Evolutionary conservation across 805 yeast species (phyloP).

Genomic region (Kregervanrija pseudodelftensis): DNA sequence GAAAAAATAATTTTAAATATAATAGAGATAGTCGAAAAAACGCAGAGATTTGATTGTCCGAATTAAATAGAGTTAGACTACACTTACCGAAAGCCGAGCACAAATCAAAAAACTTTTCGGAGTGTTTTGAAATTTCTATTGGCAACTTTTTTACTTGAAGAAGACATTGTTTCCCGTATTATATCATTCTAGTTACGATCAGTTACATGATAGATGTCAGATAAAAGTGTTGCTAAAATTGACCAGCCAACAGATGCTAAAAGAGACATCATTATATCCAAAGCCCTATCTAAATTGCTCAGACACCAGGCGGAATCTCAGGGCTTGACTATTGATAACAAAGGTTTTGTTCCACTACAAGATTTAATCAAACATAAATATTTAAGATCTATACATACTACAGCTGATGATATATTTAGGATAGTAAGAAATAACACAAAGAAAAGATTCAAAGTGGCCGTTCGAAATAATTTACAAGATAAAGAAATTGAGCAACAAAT

Average conservation of each 20-base stretch:
- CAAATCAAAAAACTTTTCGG: too few relatives aligned
- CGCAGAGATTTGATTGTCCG: too few relatives aligned
- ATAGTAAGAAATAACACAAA: constrained; percentile 65
- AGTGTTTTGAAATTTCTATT: too few relatives aligned
- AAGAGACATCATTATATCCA: constrained; percentile 43
- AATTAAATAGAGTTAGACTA: too few relatives aligned
- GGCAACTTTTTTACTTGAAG: neutral
- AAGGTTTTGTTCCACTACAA: constrained; percentile 58
- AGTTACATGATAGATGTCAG: too few relatives aligned
- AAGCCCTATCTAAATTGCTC: constrained; percentile 64
- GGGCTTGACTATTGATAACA: constrained; percentile 49
- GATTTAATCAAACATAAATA: constrained; percentile 51
- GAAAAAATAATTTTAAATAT: too few relatives aligned
- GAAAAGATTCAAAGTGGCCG: constrained; percentile 52
- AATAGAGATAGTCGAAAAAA: too few relatives aligned
- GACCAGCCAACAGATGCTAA: neutral
- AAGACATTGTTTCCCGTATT: neutral
- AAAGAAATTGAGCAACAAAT: constrained; percentile 2
- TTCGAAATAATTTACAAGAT: constrained; percentile 14
- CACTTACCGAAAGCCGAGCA: too few relatives aligned
- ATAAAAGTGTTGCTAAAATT: neutral
- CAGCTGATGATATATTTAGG: constrained; percentile 47
- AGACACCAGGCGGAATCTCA: constrained; percentile 83
- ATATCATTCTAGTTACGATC: too few relatives aligned
- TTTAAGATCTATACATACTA: constrained; percentile 48